Evolutionary conservation across 2,329 filamentous ascomycete species (phyloP).

Genomic region (Ophiostoma himal-ulmi): DNA sequence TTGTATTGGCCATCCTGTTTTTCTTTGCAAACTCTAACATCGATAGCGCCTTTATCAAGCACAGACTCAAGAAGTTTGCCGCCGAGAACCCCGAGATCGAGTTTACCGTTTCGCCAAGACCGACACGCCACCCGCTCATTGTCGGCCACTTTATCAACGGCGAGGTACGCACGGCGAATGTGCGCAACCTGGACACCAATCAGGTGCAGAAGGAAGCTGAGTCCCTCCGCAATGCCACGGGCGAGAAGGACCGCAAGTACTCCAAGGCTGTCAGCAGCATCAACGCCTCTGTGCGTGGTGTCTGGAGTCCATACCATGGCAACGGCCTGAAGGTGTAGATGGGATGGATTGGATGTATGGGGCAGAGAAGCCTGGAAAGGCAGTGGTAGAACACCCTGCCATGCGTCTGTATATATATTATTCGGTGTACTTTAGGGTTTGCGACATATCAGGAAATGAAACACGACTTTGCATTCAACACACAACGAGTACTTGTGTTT

Average conservation of each 20-base stretch:
- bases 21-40: conserved; percentile 16
- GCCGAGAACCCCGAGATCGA: conserved; percentile 79
- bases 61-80: conserved; percentile 71
- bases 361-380: background rate
- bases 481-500: background rate
- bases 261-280: conserved; percentile 60
- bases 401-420: conserved; percentile 10
- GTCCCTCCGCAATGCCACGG: conserved; percentile 65
- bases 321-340: conserved; percentile 48
- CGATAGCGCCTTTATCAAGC: conserved; percentile 70
- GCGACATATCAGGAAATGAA: conserved; percentile 6
- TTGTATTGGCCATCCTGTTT: background rate
- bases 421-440: conserved; percentile 7
- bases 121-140: conserved; percentile 83
- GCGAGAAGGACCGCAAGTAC: conserved; percentile 62
- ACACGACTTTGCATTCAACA: conserved; percentile 9
- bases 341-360: background rate
- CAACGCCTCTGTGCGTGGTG: conserved; percentile 60
- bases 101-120: conserved; percentile 83
- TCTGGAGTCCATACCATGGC: conserved; percentile 67
- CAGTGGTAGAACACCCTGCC: background rate
- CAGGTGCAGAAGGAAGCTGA: conserved; percentile 77
- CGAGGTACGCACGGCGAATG: conserved; percentile 75
- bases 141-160: conserved; percentile 92
- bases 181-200: conserved; percentile 74